phyloP scores from a whole-genome alignment of 176 grass and related monocot genomes.

The Ananas comosus region DNA sequence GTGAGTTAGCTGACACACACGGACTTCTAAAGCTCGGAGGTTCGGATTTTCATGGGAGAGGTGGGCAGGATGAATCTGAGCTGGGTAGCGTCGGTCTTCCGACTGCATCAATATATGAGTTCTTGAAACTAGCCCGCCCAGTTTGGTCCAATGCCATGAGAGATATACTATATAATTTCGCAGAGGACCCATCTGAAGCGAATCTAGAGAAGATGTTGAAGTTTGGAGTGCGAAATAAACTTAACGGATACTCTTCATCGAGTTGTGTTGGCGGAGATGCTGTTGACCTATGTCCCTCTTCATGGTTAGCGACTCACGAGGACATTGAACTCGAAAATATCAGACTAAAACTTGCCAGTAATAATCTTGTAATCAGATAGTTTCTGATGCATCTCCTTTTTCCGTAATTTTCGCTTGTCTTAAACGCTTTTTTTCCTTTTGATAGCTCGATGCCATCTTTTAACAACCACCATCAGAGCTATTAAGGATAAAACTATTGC shows the following conservation, averaged over 20 bases:
- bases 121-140: constrained; percentile 67
- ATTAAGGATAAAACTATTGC: too few species aligned
- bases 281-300: constrained; percentile 56
- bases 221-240: constrained; percentile 39
- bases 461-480: too few species aligned
- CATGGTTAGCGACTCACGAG: constrained; percentile 60
- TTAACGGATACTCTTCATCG: constrained; percentile 13
- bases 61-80: constrained; percentile 66
- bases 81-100: constrained; percentile 67
- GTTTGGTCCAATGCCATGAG: constrained; percentile 76
- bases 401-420: not conserved
- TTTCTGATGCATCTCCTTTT: constrained; percentile 15
- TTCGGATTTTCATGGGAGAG: constrained; percentile 96
- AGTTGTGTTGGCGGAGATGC: constrained; percentile 29
- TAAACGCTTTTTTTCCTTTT: too few species aligned
- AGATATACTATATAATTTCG: constrained; percentile 55
- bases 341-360: constrained; percentile 41
- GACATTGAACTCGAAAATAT: constrained; percentile 53
- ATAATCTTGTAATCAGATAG: constrained; percentile 26
- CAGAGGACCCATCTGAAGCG: constrained; percentile 48
- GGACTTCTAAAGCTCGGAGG: constrained; percentile 81
- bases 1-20: constrained; percentile 61
- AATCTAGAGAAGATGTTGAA: constrained; percentile 57
- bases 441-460: too few species aligned
- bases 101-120: constrained; percentile 41